A percentile compares a stretch with the other conserved stretches of the same genome.
Evolutionary conservation across 257 asterid genomes (phyloP).

Genomic region (Jacaranda copaia): DNA sequence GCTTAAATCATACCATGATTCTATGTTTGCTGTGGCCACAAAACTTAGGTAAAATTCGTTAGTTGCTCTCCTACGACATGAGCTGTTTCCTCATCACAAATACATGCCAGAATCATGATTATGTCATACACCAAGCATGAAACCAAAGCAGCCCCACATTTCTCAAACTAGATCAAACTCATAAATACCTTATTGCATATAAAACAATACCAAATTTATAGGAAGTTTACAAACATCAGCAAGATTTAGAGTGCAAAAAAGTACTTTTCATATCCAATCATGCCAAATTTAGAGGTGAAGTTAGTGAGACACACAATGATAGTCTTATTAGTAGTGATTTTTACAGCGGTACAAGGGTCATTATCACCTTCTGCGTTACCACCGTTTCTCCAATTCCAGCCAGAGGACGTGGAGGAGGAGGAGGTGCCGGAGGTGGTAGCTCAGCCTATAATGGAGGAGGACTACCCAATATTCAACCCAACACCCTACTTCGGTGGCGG

Average conservation of each 20-base stretch:
- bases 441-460: slow-evolving; percentile 27
- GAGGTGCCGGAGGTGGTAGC: neutral
- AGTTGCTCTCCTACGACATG: neutral
- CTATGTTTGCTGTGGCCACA: neutral
- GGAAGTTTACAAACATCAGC: neutral
- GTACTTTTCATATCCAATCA: neutral
- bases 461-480: slow-evolving; percentile 27
- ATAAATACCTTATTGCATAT: neutral
- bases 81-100: slow-evolving; percentile 14
- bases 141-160: neutral
- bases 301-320: neutral
- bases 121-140: slow-evolving; percentile 34
- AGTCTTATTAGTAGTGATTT: slow-evolving; percentile 1
- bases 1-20: neutral
- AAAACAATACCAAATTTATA: neutral
- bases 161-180: neutral
- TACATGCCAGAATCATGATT: slow-evolving; percentile 28
- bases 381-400: neutral
- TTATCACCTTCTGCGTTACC: slow-evolving; percentile 2
- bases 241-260: neutral
- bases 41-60: neutral
- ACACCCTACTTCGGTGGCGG: slow-evolving; percentile 18
- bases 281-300: slow-evolving; percentile 8
- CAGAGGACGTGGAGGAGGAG: slow-evolving; percentile 1
- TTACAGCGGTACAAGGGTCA: slow-evolving; percentile 7